Conservation (phyloP, 345 rosid species). For the Punica granatum region DNA sequence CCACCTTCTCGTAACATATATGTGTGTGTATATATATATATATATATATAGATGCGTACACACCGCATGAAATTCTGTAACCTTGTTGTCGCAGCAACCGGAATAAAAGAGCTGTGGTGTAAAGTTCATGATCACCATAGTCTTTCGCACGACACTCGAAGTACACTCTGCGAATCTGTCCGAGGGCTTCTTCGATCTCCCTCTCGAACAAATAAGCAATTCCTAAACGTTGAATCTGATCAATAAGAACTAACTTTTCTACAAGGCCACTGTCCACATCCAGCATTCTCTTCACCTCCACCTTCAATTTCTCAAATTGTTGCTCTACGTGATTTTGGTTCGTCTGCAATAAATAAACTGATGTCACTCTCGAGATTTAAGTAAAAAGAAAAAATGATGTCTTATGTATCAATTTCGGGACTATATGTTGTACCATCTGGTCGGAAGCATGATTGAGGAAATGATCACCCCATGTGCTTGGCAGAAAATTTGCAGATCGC, state of each 20-base stretch:
- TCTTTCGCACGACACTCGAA: not conserved
- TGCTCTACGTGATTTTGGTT: too few relatives aligned
- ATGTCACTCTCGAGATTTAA: too few relatives aligned
- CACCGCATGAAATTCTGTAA: slow-evolving; percentile 5
- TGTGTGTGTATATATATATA: too few relatives aligned
- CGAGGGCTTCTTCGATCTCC: slow-evolving; percentile 8
- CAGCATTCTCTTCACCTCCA: not conserved
- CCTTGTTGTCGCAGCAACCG: slow-evolving; percentile 18
- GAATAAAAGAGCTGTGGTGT: slow-evolving; percentile 13
- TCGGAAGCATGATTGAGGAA: too few relatives aligned
- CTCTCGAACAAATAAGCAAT: slow-evolving; percentile 13
- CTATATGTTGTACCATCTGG: too few relatives aligned
- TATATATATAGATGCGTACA: too few relatives aligned
- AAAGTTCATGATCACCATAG: not conserved
- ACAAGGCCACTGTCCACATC: not conserved
- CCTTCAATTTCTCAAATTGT: slow-evolving; percentile 4
- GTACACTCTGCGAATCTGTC: not conserved
- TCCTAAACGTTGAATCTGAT: slow-evolving; percentile 16
- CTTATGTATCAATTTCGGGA: too few relatives aligned
- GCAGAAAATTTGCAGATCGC: slow-evolving; percentile 3
- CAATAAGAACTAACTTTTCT: not conserved
- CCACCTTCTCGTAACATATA: too few relatives aligned
- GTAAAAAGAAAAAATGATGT: too few relatives aligned
- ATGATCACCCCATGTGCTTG: slow-evolving; percentile 1
- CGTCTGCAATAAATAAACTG: too few relatives aligned